Evolutionary conservation across 1,284 basidiomycete genomes (phyloP).

Genomic region (Hemileia vastatrix): DNA sequence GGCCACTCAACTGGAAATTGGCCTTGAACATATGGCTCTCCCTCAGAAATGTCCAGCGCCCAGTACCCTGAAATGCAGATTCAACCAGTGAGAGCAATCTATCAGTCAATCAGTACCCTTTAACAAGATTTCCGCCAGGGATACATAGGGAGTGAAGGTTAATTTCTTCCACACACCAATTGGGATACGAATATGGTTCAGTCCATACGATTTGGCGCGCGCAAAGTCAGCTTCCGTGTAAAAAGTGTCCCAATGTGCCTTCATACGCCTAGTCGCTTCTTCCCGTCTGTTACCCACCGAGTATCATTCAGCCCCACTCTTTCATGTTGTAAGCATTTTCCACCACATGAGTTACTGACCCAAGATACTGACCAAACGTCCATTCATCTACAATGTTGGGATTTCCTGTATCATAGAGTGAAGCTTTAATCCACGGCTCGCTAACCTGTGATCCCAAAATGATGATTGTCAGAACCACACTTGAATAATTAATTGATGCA

Average conservation of each 20-base stretch:
- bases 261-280: constrained; percentile 42
- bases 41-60: constrained; percentile 66
- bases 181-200: constrained; percentile 77
- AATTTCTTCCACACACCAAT: too few species aligned
- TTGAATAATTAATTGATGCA: too few species aligned
- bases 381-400: constrained; percentile 58
- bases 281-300: too few species aligned
- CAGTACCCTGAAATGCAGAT: constrained; percentile 3
- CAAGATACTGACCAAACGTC: constrained; percentile 56
- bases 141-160: constrained; percentile 35
- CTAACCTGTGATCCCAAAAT: neutral
- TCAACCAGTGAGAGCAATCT: too few species aligned
- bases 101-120: too few species aligned
- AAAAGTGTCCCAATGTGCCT: constrained; percentile 68
- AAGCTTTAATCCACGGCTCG: constrained; percentile 77
- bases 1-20: constrained; percentile 50
- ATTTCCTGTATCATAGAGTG: constrained; percentile 56
- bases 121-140: neutral
- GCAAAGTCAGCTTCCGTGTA: constrained; percentile 67
- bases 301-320: too few species aligned
- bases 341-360: constrained; percentile 29
- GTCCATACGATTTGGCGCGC: constrained; percentile 61
- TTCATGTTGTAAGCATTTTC: too few species aligned
- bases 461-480: neutral
- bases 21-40: constrained; percentile 75